A percentile compares a stretch with the other conserved stretches of the same genome.
phyloP scores from a whole-genome alignment of 2,329 filamentous ascomycete genomes.

The Sporothrix schenckii region DNA sequence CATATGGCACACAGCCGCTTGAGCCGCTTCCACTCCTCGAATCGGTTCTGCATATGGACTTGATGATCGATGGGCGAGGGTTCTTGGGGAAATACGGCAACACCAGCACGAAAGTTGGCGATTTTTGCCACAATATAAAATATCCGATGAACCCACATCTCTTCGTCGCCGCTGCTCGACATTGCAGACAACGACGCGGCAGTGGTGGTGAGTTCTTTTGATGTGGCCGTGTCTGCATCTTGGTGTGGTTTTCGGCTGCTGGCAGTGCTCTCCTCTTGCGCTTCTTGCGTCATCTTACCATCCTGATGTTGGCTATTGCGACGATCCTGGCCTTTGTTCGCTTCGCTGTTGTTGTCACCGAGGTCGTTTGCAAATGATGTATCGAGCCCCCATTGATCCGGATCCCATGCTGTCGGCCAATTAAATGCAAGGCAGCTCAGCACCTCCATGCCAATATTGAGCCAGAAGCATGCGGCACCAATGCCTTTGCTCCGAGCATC shows the following conservation, averaged over 20 bases:
- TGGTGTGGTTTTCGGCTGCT: neutral
- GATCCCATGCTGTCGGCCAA: slow-evolving; percentile 85
- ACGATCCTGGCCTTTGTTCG: neutral
- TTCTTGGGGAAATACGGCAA: slow-evolving; percentile 61
- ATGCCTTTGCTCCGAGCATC: slow-evolving; percentile 76
- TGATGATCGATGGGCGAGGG: slow-evolving; percentile 65
- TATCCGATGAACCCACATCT: slow-evolving; percentile 85
- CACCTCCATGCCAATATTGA: slow-evolving; percentile 90
- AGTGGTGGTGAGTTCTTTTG: neutral
- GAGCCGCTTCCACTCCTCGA: slow-evolving; percentile 77
- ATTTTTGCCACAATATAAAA: slow-evolving; percentile 87
- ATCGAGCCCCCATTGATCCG: slow-evolving; percentile 85
- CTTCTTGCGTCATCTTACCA: neutral
- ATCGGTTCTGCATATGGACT: slow-evolving; percentile 63
- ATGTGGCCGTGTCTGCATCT: neutral
- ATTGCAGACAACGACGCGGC: slow-evolving; percentile 38
- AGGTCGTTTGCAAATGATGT: slow-evolving; percentile 61
- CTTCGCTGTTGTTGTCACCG: neutral
- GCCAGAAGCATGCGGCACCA: slow-evolving; percentile 89
- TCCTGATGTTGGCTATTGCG: neutral
- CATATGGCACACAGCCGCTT: slow-evolving; percentile 81
- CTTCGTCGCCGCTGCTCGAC: slow-evolving; percentile 62
- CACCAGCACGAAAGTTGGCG: slow-evolving; percentile 77
- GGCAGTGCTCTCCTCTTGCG: neutral
- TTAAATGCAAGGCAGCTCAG: slow-evolving; percentile 84